Conservation (phyloP, 2,329 filamentous ascomycete genomes). For the Hymenoscyphus fructigenus region DNA sequence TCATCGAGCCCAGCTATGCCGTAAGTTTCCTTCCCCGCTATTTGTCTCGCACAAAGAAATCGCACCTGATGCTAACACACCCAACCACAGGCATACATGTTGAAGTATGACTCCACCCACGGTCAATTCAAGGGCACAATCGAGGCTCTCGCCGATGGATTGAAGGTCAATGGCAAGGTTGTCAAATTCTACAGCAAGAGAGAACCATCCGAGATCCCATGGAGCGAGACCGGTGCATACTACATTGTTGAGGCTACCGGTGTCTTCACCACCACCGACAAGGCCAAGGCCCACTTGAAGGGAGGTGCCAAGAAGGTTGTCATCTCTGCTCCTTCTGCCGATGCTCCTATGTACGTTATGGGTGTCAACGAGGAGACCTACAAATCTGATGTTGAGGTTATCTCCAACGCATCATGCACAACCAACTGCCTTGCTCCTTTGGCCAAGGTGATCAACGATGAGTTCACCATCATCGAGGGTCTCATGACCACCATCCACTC, state of each 20-base stretch:
- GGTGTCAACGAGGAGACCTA: conserved; percentile 96
- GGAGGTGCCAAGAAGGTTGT: conserved; percentile 98
- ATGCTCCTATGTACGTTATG: conserved; percentile 99
- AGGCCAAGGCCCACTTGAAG: conserved; percentile 91
- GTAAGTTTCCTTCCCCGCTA: conserved; percentile 57
- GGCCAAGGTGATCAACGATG: conserved; percentile 99
- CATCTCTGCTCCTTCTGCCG: conserved; percentile 88
- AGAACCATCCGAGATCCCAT: conserved; percentile 87
- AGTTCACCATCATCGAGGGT: conserved; percentile 96
- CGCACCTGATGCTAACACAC: neutral
- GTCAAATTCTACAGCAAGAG: conserved; percentile 93
- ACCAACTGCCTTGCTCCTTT: conserved; percentile 99
- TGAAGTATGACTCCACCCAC: conserved; percentile 99
- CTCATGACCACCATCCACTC: conserved; percentile 99
- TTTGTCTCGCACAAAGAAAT: neutral
- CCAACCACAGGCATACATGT: conserved; percentile 87
- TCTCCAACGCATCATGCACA: conserved; percentile 99
- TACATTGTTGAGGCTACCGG: conserved; percentile 98
- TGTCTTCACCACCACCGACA: conserved; percentile 98
- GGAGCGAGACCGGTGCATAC: conserved; percentile 80
- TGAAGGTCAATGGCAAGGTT: conserved; percentile 91
- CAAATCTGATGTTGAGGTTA: conserved; percentile 85
- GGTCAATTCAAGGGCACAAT: conserved; percentile 94
- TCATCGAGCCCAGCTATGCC: conserved; percentile 97
- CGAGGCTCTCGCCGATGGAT: conserved; percentile 63